Conservation (phyloP, 306 rosid species). For the Rubus idaeus region DNA sequence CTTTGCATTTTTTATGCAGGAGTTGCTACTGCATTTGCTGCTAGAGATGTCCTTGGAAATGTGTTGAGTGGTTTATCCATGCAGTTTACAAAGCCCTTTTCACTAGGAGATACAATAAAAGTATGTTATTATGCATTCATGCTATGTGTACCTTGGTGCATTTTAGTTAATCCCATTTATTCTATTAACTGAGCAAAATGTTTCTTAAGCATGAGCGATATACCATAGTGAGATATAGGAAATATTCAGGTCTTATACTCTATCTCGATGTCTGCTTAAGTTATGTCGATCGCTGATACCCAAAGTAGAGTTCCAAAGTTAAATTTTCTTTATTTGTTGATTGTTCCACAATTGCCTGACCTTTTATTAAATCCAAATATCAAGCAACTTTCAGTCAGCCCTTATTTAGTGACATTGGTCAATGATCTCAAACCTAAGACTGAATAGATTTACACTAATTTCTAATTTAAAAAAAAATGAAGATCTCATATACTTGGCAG, state of each 20-base stretch:
- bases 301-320: not conserved
- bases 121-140: slow-evolving; percentile 35
- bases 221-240: not conserved
- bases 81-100: slow-evolving; percentile 91
- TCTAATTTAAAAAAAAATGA: not conserved
- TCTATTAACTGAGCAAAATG: not conserved
- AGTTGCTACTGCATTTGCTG: slow-evolving; percentile 93
- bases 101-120: slow-evolving; percentile 94
- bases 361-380: not conserved
- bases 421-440: not conserved
- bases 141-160: not conserved
- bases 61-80: slow-evolving; percentile 78
- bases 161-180: not conserved
- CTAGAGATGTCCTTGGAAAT: slow-evolving; percentile 83
- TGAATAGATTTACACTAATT: not conserved
- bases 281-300: not conserved
- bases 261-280: not conserved
- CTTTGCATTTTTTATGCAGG: slow-evolving; percentile 47
- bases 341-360: not conserved
- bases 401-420: not conserved
- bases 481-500: not conserved
- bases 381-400: not conserved
- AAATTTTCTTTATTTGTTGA: not conserved
- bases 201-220: not conserved
- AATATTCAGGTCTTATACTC: not conserved